A percentile compares a stretch with the other conserved stretches of the same genome.
Evolutionary conservation across 2,329 filamentous ascomycete genomes (phyloP).

Genomic region (Trichoderma arundinaceum): DNA sequence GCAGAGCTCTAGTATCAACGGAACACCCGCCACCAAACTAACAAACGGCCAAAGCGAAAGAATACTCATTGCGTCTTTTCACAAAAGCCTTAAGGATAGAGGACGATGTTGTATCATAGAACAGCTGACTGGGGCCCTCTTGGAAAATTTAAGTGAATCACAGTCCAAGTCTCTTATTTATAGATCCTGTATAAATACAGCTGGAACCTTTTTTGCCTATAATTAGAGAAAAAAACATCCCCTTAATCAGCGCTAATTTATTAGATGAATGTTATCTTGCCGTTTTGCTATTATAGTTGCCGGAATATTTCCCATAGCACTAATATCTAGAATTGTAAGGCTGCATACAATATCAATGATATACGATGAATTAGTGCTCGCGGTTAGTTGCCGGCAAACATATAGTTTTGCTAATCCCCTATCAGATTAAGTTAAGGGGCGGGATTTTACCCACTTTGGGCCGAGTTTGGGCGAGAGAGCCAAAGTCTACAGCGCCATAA

Average conservation of each 20-base stretch:
- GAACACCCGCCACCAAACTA: not conserved
- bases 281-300: not conserved
- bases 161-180: not conserved
- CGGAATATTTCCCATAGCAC: not conserved
- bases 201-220: not conserved
- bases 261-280: not conserved
- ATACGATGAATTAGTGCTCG: not conserved
- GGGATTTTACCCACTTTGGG: slow-evolving; percentile 9
- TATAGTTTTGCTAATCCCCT: not conserved
- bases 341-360: not conserved
- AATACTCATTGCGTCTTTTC: not conserved
- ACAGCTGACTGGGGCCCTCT: not conserved
- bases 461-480: slow-evolving; percentile 6
- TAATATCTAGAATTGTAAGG: not conserved
- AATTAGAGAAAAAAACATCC: not conserved
- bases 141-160: too few relatives aligned
- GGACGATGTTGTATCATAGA: not conserved
- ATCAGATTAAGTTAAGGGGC: not conserved
- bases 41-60: slow-evolving; percentile 16
- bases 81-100: not conserved
- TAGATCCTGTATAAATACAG: not conserved
- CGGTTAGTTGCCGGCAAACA: not conserved
- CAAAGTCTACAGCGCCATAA: not conserved
- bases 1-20: slow-evolving; percentile 8
- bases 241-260: slow-evolving; percentile 13